Evolutionary conservation across 179 eudicot genomes (phyloP).

Genomic region (Spinacia oleracea): DNA sequence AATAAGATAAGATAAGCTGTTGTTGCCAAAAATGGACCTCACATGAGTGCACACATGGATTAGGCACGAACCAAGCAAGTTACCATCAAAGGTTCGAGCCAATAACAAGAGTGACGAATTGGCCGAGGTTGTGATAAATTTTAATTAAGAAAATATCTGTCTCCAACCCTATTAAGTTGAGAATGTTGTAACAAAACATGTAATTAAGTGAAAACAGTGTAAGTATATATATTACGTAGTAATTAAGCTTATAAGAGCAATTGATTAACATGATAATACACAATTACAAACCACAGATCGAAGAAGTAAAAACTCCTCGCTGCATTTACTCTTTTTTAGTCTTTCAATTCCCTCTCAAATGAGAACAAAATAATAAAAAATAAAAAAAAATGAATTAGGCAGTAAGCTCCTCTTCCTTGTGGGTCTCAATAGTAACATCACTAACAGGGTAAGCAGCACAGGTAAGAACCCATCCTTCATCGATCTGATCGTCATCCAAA

Average conservation of each 20-base stretch:
- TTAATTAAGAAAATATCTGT: too few species aligned
- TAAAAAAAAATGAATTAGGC: conserved; percentile 19
- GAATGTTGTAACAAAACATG: too few species aligned
- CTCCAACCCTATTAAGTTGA: too few species aligned
- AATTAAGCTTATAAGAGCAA: neutral
- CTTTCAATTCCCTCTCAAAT: neutral
- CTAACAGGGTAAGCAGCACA: conserved; percentile 66
- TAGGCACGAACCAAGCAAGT: too few species aligned
- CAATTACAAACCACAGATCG: neutral
- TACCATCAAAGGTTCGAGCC: too few species aligned
- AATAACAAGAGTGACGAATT: too few species aligned
- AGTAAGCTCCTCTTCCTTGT: conserved; percentile 76
- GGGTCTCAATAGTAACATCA: conserved; percentile 70
- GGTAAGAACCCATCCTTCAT: conserved; percentile 66
- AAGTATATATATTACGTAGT: too few species aligned
- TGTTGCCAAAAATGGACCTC: too few species aligned
- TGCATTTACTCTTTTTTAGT: neutral
- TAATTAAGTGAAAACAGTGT: neutral
- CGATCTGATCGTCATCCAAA: conserved; percentile 75
- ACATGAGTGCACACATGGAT: too few species aligned
- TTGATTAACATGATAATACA: conserved; percentile 12
- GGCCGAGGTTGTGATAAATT: too few species aligned
- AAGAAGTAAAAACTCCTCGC: neutral
- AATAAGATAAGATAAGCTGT: too few species aligned
- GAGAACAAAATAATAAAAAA: neutral